Base-by-base conservation (phyloP, 108 stramenopile species). In the Halocafeteria seosinensis region DNA sequence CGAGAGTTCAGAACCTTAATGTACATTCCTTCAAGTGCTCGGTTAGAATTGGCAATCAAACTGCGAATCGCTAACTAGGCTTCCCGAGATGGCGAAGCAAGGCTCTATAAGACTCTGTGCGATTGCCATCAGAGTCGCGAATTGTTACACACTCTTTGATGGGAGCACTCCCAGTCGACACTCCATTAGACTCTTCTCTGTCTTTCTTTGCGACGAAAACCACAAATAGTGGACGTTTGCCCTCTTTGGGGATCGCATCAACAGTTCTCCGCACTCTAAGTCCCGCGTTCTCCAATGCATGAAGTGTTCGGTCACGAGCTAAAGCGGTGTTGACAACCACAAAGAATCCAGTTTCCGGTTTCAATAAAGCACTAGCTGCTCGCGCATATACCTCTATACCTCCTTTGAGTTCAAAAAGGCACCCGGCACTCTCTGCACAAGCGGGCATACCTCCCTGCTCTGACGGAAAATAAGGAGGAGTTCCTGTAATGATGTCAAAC, bases 391-490 rank as follows among this genome's bases (percentile, higher is more conserved):
- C 63, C 32, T 64, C 70, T 2, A 65, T 62, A 29, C 63, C 70
- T 11, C 70, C 70, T 4, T 65, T 52, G 13, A 58, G 35, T 28
- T 71, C 70, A 50, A 29, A 64, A 0, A 55, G 64, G 29, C 62
- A 63, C 13, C 64, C 55, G 13, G 35, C 50, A 6, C 28, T 58
- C 30, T 66, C 55, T n/a, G n/a, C n/a, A 34, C 24, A 24, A 26
- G 66, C 34, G 37, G 66, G 66, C n/a, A n/a, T n/a, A n/a, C n/a
- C n/a, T n/a, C n/a, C n/a, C n/a, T n/a, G n/a, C n/a, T n/a, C n/a
- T n/a, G n/a, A n/a, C 27, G 26, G 33, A 34, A 71, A 71, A 36
- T 71, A 71, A 28, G 70, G 70, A 24, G 70, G 70, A 23, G 70
- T 71, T 13, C 70, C 70, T 23, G 70, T 71, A 28, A 71, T 62